phyloP scores from a whole-genome alignment of 2,329 filamentous ascomycete species.

The Ceratocystis lukuohia region DNA sequence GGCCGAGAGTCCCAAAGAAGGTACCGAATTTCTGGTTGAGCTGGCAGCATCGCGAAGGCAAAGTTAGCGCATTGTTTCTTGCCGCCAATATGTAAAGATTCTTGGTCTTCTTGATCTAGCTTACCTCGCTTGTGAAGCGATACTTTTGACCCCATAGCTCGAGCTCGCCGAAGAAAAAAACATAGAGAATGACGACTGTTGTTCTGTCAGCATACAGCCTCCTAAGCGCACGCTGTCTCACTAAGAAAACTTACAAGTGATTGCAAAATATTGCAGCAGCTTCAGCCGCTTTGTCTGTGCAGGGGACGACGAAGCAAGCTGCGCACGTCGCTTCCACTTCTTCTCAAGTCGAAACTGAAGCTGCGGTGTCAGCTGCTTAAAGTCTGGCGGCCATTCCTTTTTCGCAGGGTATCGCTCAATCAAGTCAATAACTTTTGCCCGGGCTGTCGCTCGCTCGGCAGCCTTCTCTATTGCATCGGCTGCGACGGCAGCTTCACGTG shows the following conservation, averaged over 20 bases:
- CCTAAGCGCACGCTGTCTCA: no score
- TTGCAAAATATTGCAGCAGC: slow-evolving; percentile 47
- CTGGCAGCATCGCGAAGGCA: not conserved
- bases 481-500: slow-evolving; percentile 4
- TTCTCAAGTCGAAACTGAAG: slow-evolving; percentile 69
- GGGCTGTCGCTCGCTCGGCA: slow-evolving; percentile 6
- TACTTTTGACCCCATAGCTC: slow-evolving; percentile 34
- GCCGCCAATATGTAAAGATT: not conserved
- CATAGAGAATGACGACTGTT: slow-evolving; percentile 28
- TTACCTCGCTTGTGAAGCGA: slow-evolving; percentile 32
- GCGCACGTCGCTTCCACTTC: slow-evolving; percentile 58
- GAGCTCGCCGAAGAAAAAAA: slow-evolving; percentile 33
- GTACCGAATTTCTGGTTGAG: slow-evolving; percentile 23
- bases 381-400: slow-evolving; percentile 67
- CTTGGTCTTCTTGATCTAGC: not conserved
- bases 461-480: slow-evolving; percentile 12
- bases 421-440: slow-evolving; percentile 23
- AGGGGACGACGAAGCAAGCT: slow-evolving; percentile 47
- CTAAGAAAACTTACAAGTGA: slow-evolving; percentile 37
- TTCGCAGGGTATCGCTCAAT: slow-evolving; percentile 51
- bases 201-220: not conserved
- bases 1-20: slow-evolving; percentile 31
- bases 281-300: slow-evolving; percentile 51
- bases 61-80: not conserved
- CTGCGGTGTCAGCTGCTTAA: slow-evolving; percentile 52